Conservation (phyloP, 176 grass and related monocot species). For the Paspalum vaginatum region DNA sequence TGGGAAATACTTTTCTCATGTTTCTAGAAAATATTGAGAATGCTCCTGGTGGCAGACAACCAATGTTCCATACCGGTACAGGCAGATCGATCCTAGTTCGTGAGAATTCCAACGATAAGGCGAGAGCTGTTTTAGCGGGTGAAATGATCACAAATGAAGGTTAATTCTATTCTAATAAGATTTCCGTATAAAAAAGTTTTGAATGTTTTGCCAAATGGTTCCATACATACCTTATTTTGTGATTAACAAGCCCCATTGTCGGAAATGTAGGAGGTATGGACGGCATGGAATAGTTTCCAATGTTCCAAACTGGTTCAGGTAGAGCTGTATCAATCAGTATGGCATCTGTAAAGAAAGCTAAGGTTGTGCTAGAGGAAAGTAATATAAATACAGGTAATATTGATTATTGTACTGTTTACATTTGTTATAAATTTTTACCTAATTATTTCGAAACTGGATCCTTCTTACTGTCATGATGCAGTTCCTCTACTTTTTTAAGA, state of each 20-base stretch:
- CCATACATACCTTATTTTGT: conserved; percentile 19
- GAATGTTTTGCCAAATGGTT: neutral
- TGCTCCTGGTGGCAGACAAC: conserved; percentile 1
- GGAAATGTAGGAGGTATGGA: conserved; percentile 19
- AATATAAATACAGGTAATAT: conserved; percentile 34
- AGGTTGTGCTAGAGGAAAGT: conserved; percentile 47
- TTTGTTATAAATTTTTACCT: neutral
- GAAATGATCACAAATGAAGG: conserved; percentile 32
- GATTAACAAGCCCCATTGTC: conserved; percentile 6
- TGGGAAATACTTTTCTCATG: neutral
- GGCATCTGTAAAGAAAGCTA: conserved; percentile 51
- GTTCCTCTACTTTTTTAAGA: conserved; percentile 29
- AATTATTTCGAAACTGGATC: neutral
- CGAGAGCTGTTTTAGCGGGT: conserved; percentile 54
- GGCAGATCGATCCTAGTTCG: conserved; percentile 44
- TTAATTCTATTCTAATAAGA: conserved; percentile 22
- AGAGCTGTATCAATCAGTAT: conserved; percentile 47
- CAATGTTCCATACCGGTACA: conserved; percentile 54
- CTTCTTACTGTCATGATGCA: conserved; percentile 27
- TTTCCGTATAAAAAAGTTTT: neutral
- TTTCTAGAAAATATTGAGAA: conserved; percentile 30
- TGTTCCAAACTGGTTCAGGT: conserved; percentile 50
- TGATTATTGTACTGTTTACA: neutral
- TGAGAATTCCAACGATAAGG: conserved; percentile 52
- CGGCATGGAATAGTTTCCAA: conserved; percentile 38